Conservation (phyloP, 768 basidiomycete genomes). For the Rhodocollybia butyracea region DNA sequence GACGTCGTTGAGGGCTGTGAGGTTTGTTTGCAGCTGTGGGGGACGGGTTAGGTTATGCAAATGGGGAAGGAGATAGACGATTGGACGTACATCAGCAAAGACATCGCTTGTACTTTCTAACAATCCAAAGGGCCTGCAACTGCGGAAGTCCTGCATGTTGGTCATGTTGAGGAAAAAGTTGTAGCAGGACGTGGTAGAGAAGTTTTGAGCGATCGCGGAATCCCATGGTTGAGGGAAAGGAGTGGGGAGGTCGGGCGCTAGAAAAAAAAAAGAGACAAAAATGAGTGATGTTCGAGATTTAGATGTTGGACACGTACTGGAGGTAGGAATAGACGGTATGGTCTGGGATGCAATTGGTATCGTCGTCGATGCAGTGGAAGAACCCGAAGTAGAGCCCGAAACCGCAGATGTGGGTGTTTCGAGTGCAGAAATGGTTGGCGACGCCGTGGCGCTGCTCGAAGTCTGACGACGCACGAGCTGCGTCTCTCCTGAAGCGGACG, state of each 20-base stretch:
- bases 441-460: constrained; percentile 17
- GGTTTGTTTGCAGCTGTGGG: constrained; percentile 58
- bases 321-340: constrained; percentile 48
- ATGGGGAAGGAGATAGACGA: neutral
- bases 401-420: constrained; percentile 8
- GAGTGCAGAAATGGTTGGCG: constrained; percentile 9
- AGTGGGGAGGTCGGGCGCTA: constrained; percentile 48
- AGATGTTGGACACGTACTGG: constrained; percentile 28
- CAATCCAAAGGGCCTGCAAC: constrained; percentile 75
- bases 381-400: neutral
- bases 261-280: neutral
- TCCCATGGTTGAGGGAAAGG: constrained; percentile 82
- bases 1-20: constrained; percentile 59
- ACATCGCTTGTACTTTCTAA: constrained; percentile 41
- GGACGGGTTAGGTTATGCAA: neutral
- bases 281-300: neutral
- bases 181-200: constrained; percentile 60
- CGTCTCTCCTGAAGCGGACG: no score
- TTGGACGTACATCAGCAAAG: constrained; percentile 36
- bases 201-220: constrained; percentile 58
- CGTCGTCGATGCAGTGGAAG: constrained; percentile 17
- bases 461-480: no score
- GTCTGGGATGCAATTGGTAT: constrained; percentile 21
- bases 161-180: constrained; percentile 80
- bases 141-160: constrained; percentile 50